Base-by-base conservation (phyloP, 495 filamentous ascomycete genomes). In the Thozetella sp. region DNA sequence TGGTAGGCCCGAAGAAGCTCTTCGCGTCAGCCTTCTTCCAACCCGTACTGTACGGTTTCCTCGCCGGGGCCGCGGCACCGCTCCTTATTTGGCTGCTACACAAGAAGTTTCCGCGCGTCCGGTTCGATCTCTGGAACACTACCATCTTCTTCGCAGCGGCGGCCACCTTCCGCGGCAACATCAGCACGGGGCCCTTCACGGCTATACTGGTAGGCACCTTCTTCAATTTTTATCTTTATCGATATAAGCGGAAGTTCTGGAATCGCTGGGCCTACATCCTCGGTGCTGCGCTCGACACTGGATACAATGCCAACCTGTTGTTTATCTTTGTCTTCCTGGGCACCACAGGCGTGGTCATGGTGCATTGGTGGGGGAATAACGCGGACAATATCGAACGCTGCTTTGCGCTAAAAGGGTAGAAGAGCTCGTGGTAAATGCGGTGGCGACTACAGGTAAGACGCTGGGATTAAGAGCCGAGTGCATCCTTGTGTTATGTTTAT, bases 51-150 rank as follows among this genome's bases (percentile, higher is more conserved):
- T 87, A 77, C 63, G 78, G 77, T 3, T 87, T 85, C 73, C 76
- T 86, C 34, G 75, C 82, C 51, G 84, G 84, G 23, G 83, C 81
- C 22, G 70, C 67, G 26, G 66, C 76, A 6, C 84, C 83, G 0
- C 63, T 76, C 0, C 56, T 83, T 3, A 67, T 86, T 11, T 86
- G 76, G 58, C 19, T 73, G 0, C 72, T 83, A 20, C 80, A 85
- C 56, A 72, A 75, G 10, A 59, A 67, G 26, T 82, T 85, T 61
- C 83, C 82, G 1, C 69, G 69, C 1, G 67, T 74, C 12, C 79
- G 81, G n/a, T 80, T 85, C 66, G 73, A 83, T 46, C 68, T 85
- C 45, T 84, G 78, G 79, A 87, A 86, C 58, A 73, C 78, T 52
- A 85, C 78, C 48, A 85, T 84, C 56, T 85, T 86, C 72, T 84